Conservation (phyloP, 768 basidiomycete species). For the Hygrocybe coccinea region DNA sequence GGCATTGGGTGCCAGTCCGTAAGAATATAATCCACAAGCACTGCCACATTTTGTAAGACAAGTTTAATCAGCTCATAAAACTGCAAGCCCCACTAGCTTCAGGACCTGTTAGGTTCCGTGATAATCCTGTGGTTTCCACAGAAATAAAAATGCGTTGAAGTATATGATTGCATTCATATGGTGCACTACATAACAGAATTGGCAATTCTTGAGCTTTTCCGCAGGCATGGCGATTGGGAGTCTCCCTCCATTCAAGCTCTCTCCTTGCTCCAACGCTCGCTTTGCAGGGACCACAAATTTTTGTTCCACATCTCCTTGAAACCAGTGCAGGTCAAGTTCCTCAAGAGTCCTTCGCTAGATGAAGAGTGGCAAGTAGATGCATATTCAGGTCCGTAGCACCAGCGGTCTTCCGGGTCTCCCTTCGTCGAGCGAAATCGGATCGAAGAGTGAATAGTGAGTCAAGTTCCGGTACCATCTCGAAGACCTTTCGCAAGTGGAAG, state of each 20-base stretch:
- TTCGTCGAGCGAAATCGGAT: conserved; percentile 2
- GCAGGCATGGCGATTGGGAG: background rate
- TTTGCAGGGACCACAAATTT: background rate
- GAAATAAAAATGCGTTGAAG: too few species aligned
- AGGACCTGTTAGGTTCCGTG: too few species aligned
- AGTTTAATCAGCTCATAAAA: too few species aligned
- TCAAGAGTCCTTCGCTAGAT: background rate
- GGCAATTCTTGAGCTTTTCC: too few species aligned
- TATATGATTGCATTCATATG: too few species aligned
- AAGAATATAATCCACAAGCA: too few species aligned
- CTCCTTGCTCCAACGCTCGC: background rate
- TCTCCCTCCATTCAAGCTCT: too few species aligned
- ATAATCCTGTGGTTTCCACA: too few species aligned
- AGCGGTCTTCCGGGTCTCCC: background rate
- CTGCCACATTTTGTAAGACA: too few species aligned
- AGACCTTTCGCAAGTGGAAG: conserved; percentile 6
- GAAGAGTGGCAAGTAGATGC: conserved; percentile 5
- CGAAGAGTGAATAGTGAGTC: conserved; percentile 4
- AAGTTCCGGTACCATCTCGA: conserved; percentile 3
- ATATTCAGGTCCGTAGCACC: background rate
- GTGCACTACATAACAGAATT: too few species aligned
- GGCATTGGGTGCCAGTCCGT: too few species aligned
- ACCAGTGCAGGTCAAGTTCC: background rate
- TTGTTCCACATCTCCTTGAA: conserved; percentile 1
- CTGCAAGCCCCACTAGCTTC: too few species aligned